Evolutionary conservation across 176 grass and related monocot genomes (phyloP).

Genomic region (Rhynchospora breviuscula): DNA sequence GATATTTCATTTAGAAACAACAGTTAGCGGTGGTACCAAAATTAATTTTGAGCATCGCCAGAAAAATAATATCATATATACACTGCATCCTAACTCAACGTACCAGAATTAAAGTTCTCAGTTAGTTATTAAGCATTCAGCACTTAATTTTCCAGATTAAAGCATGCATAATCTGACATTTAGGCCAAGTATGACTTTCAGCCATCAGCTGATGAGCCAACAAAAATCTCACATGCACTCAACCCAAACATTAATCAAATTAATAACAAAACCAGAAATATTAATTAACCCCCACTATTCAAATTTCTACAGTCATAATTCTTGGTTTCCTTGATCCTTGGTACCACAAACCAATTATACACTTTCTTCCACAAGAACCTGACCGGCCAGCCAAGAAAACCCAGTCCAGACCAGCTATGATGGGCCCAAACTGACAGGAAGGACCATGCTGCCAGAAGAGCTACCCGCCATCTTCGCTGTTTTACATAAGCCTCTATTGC

Average conservation of each 20-base stretch:
- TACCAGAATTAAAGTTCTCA: background rate
- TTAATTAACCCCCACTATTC: slow-evolving; percentile 7
- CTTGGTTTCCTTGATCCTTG: slow-evolving; percentile 20
- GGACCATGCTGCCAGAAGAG: slow-evolving; percentile 21
- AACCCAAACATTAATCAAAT: background rate
- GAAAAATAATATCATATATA: background rate
- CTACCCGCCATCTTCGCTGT: slow-evolving; percentile 25
- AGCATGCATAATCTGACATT: background rate
- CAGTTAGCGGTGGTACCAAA: background rate
- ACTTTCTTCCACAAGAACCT: slow-evolving; percentile 20
- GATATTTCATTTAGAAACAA: background rate
- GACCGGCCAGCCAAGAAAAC: background rate
- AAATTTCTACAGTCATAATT: slow-evolving; percentile 28
- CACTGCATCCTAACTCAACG: background rate
- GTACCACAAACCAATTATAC: slow-evolving; percentile 16
- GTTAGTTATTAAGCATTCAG: background rate
- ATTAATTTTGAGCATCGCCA: background rate
- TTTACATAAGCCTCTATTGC: slow-evolving; percentile 16
- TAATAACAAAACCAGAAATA: slow-evolving; percentile 4
- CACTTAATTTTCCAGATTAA: background rate
- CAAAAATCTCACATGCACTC: background rate
- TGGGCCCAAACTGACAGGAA: slow-evolving; percentile 25
- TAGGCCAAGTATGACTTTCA: slow-evolving; percentile 1
- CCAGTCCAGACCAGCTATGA: background rate
- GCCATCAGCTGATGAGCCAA: background rate